A percentile compares a stretch with the other conserved stretches of the same genome.
Conservation (phyloP, 495 filamentous ascomycete genomes). For the Talaromyces borbonicus region DNA sequence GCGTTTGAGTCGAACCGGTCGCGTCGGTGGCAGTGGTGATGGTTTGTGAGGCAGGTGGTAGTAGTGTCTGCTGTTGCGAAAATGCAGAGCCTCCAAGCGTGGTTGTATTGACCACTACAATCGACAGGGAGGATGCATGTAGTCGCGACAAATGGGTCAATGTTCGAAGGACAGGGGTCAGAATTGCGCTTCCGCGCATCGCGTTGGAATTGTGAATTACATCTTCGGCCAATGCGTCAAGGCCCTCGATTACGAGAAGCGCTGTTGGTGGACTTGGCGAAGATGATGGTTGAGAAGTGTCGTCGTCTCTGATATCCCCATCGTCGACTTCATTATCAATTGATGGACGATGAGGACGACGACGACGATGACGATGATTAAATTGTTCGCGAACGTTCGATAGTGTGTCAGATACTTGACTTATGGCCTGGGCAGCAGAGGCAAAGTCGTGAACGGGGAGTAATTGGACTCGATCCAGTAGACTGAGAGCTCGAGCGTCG, state of each 20-base stretch:
- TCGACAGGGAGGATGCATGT: slow-evolving; percentile 20
- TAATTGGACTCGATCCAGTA: slow-evolving; percentile 29
- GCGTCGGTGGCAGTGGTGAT: not conserved
- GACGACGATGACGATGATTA: too few species aligned
- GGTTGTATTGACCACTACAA: slow-evolving; percentile 31
- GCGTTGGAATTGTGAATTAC: slow-evolving; percentile 33
- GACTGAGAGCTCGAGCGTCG: slow-evolving; percentile 23
- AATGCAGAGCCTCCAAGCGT: slow-evolving; percentile 19
- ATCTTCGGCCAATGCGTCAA: slow-evolving; percentile 30
- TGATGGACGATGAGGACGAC: slow-evolving; percentile 6
- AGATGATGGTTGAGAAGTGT: too few species aligned
- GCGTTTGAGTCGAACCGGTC: too few species aligned
- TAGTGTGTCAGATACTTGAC: slow-evolving; percentile 21
- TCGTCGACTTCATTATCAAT: not conserved
- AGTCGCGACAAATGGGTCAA: slow-evolving; percentile 24
- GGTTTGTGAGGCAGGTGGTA: not conserved
- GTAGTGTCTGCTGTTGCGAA: not conserved
- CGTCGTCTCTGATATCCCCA: not conserved
- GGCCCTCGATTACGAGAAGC: slow-evolving; percentile 27
- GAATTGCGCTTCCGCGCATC: slow-evolving; percentile 25
- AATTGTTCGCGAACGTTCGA: slow-evolving; percentile 12
- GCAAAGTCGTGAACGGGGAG: slow-evolving; percentile 28
- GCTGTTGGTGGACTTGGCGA: slow-evolving; percentile 3
- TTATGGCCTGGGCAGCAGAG: slow-evolving; percentile 26
- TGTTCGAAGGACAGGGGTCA: slow-evolving; percentile 24